Evolutionary conservation across 139 green algal species (phyloP).

Genomic region (Zygnema circumcarinatum): DNA sequence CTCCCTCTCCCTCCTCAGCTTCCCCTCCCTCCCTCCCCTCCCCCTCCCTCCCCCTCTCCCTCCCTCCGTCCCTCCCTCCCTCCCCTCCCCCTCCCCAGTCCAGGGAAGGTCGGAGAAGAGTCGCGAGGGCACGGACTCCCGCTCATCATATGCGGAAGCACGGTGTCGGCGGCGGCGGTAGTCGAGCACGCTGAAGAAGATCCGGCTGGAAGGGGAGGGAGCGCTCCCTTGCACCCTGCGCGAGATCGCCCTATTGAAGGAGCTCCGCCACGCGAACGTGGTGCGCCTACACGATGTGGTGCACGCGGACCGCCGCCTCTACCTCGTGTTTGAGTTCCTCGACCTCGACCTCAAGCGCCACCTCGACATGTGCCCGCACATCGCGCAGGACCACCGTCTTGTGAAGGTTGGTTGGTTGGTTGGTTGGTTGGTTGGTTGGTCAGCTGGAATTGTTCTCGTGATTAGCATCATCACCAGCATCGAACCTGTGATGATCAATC

Average conservation of each 20-base stretch:
- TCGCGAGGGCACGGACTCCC: conserved; percentile 96
- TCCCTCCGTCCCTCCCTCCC: too few relatives aligned
- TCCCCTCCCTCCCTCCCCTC: too few relatives aligned
- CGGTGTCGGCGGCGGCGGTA: conserved; percentile 70
- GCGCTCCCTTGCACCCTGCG: conserved; percentile 81
- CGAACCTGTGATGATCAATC: too few relatives aligned
- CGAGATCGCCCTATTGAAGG: conserved; percentile 87
- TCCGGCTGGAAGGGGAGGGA: conserved; percentile 80
- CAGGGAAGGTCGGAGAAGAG: too few relatives aligned
- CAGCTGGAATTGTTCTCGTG: too few relatives aligned
- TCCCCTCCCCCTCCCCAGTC: too few relatives aligned
- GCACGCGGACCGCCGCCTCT: conserved; percentile 82
- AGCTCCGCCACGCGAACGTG: conserved; percentile 78
- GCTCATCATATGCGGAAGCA: conserved; percentile 95
- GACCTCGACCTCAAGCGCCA: conserved; percentile 97
- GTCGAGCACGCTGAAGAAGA: conserved; percentile 95
- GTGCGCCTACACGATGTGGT: conserved; percentile 81
- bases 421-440: too few relatives aligned
- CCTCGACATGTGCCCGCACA: conserved; percentile 80
- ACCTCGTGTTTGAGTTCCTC: conserved; percentile 97
- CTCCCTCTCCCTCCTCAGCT: too few relatives aligned
- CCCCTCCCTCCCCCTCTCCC: too few relatives aligned
- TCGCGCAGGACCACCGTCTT: conserved; percentile 70
- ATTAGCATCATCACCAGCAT: background rate
- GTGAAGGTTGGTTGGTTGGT: conserved; percentile 77